Percentiles rank a stretch among this genome's conserved stretches.
These are phyloP conservation scores for Salix brachista DNA, from an alignment of 345 rosid species.

Conservation along the genomic window DNA sequence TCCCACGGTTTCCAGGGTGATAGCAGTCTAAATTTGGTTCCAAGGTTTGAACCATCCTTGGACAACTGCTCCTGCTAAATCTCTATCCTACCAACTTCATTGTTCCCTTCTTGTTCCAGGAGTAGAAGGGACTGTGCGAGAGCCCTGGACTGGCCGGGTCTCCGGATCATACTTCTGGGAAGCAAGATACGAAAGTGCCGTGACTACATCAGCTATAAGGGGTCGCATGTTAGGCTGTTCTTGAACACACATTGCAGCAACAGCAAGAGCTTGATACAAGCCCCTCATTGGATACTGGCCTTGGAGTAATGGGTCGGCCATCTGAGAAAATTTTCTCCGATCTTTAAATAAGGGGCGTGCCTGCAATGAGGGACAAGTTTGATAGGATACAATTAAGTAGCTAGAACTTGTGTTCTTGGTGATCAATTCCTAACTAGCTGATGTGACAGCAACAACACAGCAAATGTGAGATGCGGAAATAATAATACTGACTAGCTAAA, in stretches of 20 bases:
- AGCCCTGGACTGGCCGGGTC: conserved; percentile 37
- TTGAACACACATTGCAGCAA: conserved; percentile 91
- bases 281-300: conserved; percentile 80
- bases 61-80: background rate
- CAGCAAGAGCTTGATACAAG: conserved; percentile 86
- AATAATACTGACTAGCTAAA: background rate
- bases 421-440: background rate
- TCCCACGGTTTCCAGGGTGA: background rate
- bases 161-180: conserved; percentile 63
- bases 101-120: conserved; percentile 46
- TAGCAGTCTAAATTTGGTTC: background rate
- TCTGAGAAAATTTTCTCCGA: conserved; percentile 66
- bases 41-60: background rate
- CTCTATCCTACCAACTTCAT: conserved; percentile 9
- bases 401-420: background rate
- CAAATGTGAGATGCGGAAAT: background rate
- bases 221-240: conserved; percentile 87
- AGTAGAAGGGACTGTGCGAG: conserved; percentile 34
- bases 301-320: conserved; percentile 81
- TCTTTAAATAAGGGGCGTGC: conserved; percentile 80
- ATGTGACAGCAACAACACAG: background rate
- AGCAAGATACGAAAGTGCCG: conserved; percentile 79
- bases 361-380: conserved; percentile 36
- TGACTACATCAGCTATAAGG: conserved; percentile 80
- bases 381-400: background rate